phyloP scores from a whole-genome alignment of 148 eudicot species.

The Dianthus caryophyllus region DNA sequence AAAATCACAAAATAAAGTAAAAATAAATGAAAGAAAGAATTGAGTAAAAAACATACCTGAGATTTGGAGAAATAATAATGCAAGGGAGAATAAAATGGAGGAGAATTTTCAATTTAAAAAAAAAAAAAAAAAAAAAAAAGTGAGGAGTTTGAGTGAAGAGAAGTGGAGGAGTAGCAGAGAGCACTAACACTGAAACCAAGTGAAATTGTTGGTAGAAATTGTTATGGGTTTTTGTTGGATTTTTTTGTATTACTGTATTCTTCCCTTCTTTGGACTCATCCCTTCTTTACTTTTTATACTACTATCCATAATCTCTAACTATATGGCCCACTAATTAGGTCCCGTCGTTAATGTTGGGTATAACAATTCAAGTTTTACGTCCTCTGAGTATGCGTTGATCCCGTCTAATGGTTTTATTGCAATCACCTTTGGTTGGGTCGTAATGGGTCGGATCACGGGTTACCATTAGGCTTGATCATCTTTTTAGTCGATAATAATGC shows the following conservation, averaged over 20 bases:
- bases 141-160: background rate
- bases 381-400: too few species aligned
- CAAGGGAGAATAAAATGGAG: background rate
- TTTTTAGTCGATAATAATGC: too few species aligned
- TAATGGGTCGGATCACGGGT: too few species aligned
- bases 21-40: background rate
- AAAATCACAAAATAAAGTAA: too few species aligned
- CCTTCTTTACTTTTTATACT: constrained; percentile 8
- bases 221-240: constrained; percentile 27
- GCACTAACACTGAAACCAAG: constrained; percentile 34
- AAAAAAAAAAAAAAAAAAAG: background rate
- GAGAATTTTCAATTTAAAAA: background rate
- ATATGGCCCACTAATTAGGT: too few species aligned
- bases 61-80: background rate
- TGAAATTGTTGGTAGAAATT: constrained; percentile 12
- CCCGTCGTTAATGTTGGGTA: too few species aligned
- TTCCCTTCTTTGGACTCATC: constrained; percentile 15
- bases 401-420: too few species aligned
- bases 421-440: too few species aligned
- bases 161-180: constrained; percentile 16
- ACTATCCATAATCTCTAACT: too few species aligned
- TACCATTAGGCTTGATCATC: too few species aligned
- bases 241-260: constrained; percentile 21
- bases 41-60: background rate
- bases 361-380: too few species aligned